Evolutionary conservation across 768 basidiomycete genomes (phyloP).

Genomic region (Neoboletus magnificus): DNA sequence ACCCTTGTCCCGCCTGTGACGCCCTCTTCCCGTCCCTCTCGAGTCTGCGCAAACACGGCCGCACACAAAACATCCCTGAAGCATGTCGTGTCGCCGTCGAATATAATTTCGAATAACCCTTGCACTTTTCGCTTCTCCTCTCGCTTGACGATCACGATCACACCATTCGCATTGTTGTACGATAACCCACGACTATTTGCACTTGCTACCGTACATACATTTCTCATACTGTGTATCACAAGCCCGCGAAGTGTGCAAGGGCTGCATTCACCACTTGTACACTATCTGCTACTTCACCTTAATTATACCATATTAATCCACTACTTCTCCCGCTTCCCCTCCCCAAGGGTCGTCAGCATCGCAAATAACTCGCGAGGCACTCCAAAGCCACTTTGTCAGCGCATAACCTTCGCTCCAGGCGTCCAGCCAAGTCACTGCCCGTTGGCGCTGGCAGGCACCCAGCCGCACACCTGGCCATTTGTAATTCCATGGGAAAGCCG

Average conservation of each 20-base stretch:
- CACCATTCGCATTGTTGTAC: conserved; percentile 27
- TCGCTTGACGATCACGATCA: conserved; percentile 17
- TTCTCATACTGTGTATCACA: conserved; percentile 19
- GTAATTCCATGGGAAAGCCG: conserved; percentile 10
- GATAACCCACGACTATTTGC: conserved; percentile 30
- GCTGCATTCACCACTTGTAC: conserved; percentile 25
- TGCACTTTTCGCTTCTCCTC: not conserved
- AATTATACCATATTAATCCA: conserved; percentile 37
- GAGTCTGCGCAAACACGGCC: conserved; percentile 60
- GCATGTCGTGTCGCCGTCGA: conserved; percentile 73
- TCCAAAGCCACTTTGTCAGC: not conserved
- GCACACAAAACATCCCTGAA: conserved; percentile 50
- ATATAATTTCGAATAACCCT: conserved; percentile 60
- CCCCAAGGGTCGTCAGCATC: not conserved
- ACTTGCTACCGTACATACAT: conserved; percentile 26
- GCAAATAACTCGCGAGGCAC: not conserved
- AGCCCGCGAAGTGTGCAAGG: conserved; percentile 13
- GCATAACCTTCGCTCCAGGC: conserved; percentile 1
- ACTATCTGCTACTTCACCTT: conserved; percentile 25
- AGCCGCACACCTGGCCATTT: not conserved
- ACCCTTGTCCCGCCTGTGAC: conserved; percentile 76
- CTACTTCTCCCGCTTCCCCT: conserved; percentile 9
- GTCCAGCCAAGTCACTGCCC: not conserved
- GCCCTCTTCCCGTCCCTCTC: conserved; percentile 58
- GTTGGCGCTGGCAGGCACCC: conserved; percentile 2